These are phyloP conservation scores for Pouteria glomerata DNA, from an alignment of 148 eudicot species.

Conservation along the genomic window DNA sequence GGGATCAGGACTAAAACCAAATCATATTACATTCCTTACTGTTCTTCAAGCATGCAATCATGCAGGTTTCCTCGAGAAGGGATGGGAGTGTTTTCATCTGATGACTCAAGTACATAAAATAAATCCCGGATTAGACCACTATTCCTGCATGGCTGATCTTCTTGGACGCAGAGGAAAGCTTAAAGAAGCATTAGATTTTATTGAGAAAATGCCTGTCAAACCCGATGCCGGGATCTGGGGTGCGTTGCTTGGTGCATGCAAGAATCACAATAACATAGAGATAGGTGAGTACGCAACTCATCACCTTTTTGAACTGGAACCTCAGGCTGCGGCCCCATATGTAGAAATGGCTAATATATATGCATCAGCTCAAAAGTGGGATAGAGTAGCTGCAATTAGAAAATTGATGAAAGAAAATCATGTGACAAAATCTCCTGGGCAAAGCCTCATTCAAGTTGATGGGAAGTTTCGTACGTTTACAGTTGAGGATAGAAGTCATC, in stretches of 20 bases:
- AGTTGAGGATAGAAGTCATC: slow-evolving; percentile 56
- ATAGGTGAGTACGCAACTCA: slow-evolving; percentile 47
- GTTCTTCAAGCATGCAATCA: slow-evolving; percentile 71
- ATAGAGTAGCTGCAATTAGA: slow-evolving; percentile 43
- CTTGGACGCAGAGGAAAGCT: slow-evolving; percentile 66
- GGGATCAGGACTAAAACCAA: slow-evolving; percentile 42
- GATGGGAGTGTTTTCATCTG: slow-evolving; percentile 44
- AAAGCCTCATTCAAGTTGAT: slow-evolving; percentile 43
- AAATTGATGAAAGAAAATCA: slow-evolving; percentile 46
- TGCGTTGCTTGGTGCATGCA: slow-evolving; percentile 59
- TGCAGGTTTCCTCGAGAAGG: slow-evolving; percentile 55
- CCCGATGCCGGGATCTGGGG: slow-evolving; percentile 72
- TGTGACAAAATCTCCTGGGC: slow-evolving; percentile 57
- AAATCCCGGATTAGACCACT: slow-evolving; percentile 50
- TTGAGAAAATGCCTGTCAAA: slow-evolving; percentile 39
- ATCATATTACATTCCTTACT: slow-evolving; percentile 56
- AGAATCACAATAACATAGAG: slow-evolving; percentile 43
- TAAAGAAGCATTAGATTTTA: slow-evolving; percentile 45
- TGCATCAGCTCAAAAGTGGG: slow-evolving; percentile 57
- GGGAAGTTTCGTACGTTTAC: slow-evolving; percentile 51
- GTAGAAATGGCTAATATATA: slow-evolving; percentile 73
- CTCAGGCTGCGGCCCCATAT: slow-evolving; percentile 48
- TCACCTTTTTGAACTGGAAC: slow-evolving; percentile 38
- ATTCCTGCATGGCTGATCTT: slow-evolving; percentile 63
- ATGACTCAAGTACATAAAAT: slow-evolving; percentile 42